Conservation (phyloP, 2,329 filamentous ascomycete species). For the Arthrinium puccinioides region DNA sequence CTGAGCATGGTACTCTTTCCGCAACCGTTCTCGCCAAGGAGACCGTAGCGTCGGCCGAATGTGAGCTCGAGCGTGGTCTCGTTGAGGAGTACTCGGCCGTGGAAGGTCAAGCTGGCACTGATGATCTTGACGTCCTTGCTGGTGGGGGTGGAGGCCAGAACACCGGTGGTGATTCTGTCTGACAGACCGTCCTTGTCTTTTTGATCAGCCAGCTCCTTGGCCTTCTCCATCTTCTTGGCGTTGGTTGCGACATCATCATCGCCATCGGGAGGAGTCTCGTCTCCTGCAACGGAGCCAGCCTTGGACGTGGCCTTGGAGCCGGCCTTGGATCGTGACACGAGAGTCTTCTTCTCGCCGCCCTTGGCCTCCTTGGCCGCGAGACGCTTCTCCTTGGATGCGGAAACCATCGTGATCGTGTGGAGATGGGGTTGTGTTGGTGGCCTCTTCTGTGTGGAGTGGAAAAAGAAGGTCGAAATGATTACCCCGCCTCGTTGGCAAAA, state of each 20-base stretch:
- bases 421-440: neutral
- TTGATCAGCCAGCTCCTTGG: constrained; percentile 84
- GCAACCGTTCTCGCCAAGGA: constrained; percentile 97
- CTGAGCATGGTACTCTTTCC: constrained; percentile 98
- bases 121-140: constrained; percentile 97
- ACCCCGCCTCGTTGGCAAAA: constrained; percentile 1
- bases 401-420: constrained; percentile 48
- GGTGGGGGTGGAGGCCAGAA: constrained; percentile 74
- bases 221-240: constrained; percentile 66
- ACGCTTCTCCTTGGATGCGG: constrained; percentile 64
- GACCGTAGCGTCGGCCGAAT: constrained; percentile 86
- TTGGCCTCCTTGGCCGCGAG: constrained; percentile 65
- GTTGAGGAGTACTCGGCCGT: constrained; percentile 91
- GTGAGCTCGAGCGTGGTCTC: constrained; percentile 91
- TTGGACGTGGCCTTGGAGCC: constrained; percentile 59
- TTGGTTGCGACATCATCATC: constrained; percentile 67
- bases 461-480: constrained; percentile 2
- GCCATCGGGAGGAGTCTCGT: constrained; percentile 53
- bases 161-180: constrained; percentile 96
- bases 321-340: constrained; percentile 57
- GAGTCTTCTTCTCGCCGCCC: constrained; percentile 71
- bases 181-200: constrained; percentile 95
- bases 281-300: constrained; percentile 62
- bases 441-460: constrained; percentile 1
- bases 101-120: constrained; percentile 89